Conservation (phyloP, 2,329 filamentous ascomycete species). For the Leptographium wingfieldii region DNA sequence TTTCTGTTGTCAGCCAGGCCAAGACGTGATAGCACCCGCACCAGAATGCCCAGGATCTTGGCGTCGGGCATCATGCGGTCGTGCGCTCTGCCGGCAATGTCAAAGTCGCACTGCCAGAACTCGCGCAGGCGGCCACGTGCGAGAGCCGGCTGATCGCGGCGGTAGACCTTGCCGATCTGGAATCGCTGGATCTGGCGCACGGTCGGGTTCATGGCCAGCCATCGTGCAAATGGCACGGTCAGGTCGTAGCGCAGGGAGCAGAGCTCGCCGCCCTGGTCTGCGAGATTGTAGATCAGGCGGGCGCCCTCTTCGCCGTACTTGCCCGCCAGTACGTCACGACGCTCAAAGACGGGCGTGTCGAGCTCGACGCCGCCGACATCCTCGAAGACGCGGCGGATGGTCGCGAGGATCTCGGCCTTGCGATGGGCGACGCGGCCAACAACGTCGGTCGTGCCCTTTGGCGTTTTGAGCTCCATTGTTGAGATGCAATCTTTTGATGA, state of each 20-base stretch:
- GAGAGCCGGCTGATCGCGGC: conserved; percentile 41
- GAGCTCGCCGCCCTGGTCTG: conserved; percentile 70
- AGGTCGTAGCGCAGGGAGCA: conserved; percentile 71
- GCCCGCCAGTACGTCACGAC: conserved; percentile 32
- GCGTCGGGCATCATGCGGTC: conserved; percentile 87
- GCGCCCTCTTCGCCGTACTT: conserved; percentile 52
- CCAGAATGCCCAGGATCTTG: conserved; percentile 72
- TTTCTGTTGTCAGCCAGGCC: background rate
- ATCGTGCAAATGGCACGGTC: conserved; percentile 56
- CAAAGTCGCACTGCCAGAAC: conserved; percentile 95
- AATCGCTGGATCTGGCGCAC: conserved; percentile 81
- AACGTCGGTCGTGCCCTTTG: background rate
- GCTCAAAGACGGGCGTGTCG: conserved; percentile 63
- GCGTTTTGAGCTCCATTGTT: background rate
- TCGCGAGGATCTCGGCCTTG: background rate
- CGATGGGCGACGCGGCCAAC: background rate
- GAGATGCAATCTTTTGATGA: background rate
- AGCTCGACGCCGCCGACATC: conserved; percentile 58
- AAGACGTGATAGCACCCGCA: conserved; percentile 53
- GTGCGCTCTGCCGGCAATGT: conserved; percentile 70
- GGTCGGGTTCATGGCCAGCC: conserved; percentile 76
- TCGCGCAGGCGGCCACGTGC: conserved; percentile 87
- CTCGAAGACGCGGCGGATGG: conserved; percentile 11
- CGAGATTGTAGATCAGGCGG: conserved; percentile 58
- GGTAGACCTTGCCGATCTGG: conserved; percentile 86